Base-by-base conservation (phyloP, 208 protist genomes). In the Leishmania major region DNA sequence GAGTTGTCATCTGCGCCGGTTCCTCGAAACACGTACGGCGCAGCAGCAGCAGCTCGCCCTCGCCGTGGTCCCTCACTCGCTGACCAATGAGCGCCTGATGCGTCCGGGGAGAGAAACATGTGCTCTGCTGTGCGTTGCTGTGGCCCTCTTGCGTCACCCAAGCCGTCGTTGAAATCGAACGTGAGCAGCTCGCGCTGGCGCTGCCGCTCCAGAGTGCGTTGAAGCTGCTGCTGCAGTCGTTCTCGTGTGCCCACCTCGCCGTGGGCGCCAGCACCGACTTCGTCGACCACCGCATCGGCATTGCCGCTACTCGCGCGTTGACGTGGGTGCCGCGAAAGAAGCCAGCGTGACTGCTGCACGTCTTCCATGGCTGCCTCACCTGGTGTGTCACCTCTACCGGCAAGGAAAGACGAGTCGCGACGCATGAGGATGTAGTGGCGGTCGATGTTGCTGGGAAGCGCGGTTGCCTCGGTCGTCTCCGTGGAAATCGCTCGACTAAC, bases 191-290 rank as follows among this genome's bases (percentile, higher is more conserved):
- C 71, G 45, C 59, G 55, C 37, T 66, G 31, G 19, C 43, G 57
- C 75, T 78, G 75, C 57, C 75, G 57, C 19, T 28, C 51, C 35
- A 78, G 37, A 35, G 51, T 31, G 22, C 75, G 51, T 47, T 64
- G 51, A 35, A 78, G 57, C 31, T 57, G 77, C 43, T 55, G n/a
- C 64, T n/a, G 62, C 31, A 73, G 47, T 35, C 47, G 35, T 69
- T 57, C 45, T 25, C 25, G 77, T 37, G 62, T 64, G 31, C 28
- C 43, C n/a, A 25, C 64, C 28, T 49, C 77, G 7, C 64, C 37
- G 11, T 70, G 45, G 28, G 43, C 43, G 47, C 60, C 45, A 5
- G 60, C 43, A 8, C n/a, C 77, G 64, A 73, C 59, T 11, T 53
- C 77, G 70, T 19, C 47, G 28, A 45, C 53, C 43, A 2, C 47